Percentiles rank a stretch among this genome's conserved stretches.
phyloP scores from a whole-genome alignment of 306 rosid genomes.

The Rosa multiflora region DNA sequence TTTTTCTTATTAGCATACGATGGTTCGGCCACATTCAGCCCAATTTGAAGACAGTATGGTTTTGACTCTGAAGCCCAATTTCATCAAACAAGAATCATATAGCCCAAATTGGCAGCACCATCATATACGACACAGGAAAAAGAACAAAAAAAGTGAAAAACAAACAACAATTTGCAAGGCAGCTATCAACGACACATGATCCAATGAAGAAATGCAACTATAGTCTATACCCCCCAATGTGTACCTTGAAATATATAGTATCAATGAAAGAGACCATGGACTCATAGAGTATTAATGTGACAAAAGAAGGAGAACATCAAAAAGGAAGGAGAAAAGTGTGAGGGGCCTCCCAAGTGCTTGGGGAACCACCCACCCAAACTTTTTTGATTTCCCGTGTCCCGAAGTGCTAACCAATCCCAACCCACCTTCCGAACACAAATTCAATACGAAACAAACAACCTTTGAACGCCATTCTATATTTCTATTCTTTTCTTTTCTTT shows the following conservation, averaged over 20 bases:
- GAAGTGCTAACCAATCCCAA: not conserved
- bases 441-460: slow-evolving; percentile 31
- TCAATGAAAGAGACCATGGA: not conserved
- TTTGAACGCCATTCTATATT: slow-evolving; percentile 12
- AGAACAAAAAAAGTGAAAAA: not conserved
- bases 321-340: not conserved
- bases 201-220: not conserved
- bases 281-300: not conserved
- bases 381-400: not conserved
- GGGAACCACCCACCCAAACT: slow-evolving; percentile 8
- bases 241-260: not conserved
- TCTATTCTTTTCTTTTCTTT: no score
- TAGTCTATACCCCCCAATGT: not conserved
- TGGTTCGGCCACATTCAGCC: not conserved
- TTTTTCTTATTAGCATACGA: no score
- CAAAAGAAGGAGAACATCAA: not conserved
- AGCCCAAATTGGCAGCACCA: not conserved
- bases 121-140: not conserved
- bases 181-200: slow-evolving; percentile 4
- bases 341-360: slow-evolving; percentile 21
- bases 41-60: not conserved
- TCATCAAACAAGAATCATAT: not conserved
- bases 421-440: not conserved
- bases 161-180: slow-evolving; percentile 18
- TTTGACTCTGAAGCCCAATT: not conserved